Percentiles rank a stretch among this genome's conserved stretches.
These are phyloP conservation scores for Penicillium coprophilum DNA, from an alignment of 495 filamentous ascomycete genomes.

Conservation along the genomic window DNA sequence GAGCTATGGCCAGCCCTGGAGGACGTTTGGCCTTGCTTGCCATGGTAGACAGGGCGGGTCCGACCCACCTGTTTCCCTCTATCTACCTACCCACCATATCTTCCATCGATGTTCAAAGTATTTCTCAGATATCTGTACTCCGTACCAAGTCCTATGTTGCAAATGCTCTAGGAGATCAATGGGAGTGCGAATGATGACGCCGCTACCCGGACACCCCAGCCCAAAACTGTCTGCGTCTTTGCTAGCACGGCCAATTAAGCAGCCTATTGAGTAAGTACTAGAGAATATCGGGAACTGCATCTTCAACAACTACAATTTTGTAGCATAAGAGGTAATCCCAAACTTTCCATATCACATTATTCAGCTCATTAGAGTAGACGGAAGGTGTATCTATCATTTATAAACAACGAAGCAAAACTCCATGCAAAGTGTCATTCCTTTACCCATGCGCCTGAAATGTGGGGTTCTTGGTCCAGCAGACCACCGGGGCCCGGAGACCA, in stretches of 20 bases:
- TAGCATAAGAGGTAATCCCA: neutral
- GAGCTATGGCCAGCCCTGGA: neutral
- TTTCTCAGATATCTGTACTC: neutral
- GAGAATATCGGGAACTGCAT: neutral
- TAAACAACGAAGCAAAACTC: slow-evolving; percentile 27
- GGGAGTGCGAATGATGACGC: neutral
- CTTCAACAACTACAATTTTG: neutral
- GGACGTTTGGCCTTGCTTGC: neutral
- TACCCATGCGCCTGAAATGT: slow-evolving; percentile 24
- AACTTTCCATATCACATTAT: slow-evolving; percentile 25
- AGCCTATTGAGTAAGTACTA: too few relatives aligned
- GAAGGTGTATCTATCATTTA: slow-evolving; percentile 29
- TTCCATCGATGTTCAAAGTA: neutral
- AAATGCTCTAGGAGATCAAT: neutral
- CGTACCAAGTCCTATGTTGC: neutral
- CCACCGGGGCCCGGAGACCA: slow-evolving; percentile 1
- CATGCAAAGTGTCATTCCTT: slow-evolving; percentile 21
- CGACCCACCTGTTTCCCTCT: too few relatives aligned
- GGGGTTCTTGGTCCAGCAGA: slow-evolving; percentile 12
- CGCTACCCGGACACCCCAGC: neutral
- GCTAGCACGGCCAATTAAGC: too few relatives aligned
- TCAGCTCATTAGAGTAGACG: slow-evolving; percentile 19
- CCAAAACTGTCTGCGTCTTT: neutral
- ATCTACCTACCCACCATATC: neutral
- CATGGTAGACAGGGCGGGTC: neutral